Conservation (phyloP, 2,329 filamentous ascomycete genomes). For the Rutstroemia sp. region DNA sequence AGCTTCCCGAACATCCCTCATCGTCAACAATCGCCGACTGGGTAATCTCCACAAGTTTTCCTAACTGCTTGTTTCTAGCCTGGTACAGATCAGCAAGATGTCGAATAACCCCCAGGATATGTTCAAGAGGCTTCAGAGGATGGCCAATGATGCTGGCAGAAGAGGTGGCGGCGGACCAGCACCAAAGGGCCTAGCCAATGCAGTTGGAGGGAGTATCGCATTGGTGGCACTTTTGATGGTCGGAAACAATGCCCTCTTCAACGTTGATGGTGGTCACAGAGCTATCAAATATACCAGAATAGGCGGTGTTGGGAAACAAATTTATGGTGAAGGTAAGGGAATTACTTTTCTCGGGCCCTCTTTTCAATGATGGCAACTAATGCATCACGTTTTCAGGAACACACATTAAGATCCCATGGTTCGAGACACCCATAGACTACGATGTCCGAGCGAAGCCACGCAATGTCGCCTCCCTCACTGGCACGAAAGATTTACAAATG, state of each 20-base stretch:
- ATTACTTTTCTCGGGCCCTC: not conserved
- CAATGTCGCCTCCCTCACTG: conserved; percentile 92
- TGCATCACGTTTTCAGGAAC: conserved; percentile 53
- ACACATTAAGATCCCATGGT: conserved; percentile 90
- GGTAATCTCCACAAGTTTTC: conserved; percentile 1
- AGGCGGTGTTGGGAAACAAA: conserved; percentile 90
- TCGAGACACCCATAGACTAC: conserved; percentile 94
- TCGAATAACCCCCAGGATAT: conserved; percentile 53
- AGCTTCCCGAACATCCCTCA: conserved; percentile 2
- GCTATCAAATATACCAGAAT: conserved; percentile 97
- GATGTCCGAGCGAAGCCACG: conserved; percentile 96
- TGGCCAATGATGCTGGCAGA: conserved; percentile 48
- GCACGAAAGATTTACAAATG: conserved; percentile 99
- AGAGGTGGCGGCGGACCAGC: conserved; percentile 33
- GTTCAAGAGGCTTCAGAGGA: conserved; percentile 54
- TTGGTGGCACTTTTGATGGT: conserved; percentile 46
- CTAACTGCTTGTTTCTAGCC: not conserved
- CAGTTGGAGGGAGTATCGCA: conserved; percentile 44
- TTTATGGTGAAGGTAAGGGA: conserved; percentile 78
- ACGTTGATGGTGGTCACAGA: conserved; percentile 95
- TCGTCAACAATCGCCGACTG: not conserved
- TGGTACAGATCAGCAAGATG: conserved; percentile 20
- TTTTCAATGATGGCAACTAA: conserved; percentile 11
- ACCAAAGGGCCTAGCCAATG: conserved; percentile 46
- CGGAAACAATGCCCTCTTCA: conserved; percentile 55